phyloP scores from a whole-genome alignment of 805 yeast genomes.

The Brettanomyces nanus region DNA sequence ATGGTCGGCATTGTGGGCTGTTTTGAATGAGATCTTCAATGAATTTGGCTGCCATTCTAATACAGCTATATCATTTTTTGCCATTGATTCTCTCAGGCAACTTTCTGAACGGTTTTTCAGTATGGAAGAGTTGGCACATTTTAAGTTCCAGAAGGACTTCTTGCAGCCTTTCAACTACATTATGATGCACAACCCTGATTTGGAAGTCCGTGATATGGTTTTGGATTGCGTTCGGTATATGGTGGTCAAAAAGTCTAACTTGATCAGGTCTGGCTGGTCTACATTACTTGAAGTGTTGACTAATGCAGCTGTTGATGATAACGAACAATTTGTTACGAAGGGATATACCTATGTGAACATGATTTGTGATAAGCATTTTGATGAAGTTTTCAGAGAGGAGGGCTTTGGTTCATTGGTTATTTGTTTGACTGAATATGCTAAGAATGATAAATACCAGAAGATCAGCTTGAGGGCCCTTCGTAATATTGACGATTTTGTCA shows the following conservation, averaged over 20 bases:
- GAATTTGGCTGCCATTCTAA: conserved; percentile 77
- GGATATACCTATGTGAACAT: conserved; percentile 56
- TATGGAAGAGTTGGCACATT: conserved; percentile 89
- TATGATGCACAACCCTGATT: conserved; percentile 54
- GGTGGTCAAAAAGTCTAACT: conserved; percentile 63
- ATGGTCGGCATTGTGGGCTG: conserved; percentile 94
- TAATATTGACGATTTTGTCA: conserved; percentile 54
- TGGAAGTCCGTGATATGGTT: conserved; percentile 78
- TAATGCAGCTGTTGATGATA: conserved; percentile 54
- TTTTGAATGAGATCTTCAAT: conserved; percentile 85
- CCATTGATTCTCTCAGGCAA: conserved; percentile 90
- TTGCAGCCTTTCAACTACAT: conserved; percentile 83
- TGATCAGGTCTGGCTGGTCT: conserved; percentile 90
- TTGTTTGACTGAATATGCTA: conserved; percentile 74
- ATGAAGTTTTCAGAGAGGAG: conserved; percentile 60
- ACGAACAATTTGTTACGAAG: conserved; percentile 52
- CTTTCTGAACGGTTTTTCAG: conserved; percentile 86
- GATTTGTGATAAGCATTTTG: conserved; percentile 55
- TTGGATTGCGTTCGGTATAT: conserved; percentile 84
- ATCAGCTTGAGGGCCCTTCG: conserved; percentile 75
- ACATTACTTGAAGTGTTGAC: conserved; percentile 75
- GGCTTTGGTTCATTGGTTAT: conserved; percentile 57
- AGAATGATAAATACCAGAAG: conserved; percentile 76
- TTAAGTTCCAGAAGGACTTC: conserved; percentile 92
- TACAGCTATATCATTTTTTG: conserved; percentile 73